Conservation (phyloP, 148 eudicot genomes). For the Gaultheria prostrata region DNA sequence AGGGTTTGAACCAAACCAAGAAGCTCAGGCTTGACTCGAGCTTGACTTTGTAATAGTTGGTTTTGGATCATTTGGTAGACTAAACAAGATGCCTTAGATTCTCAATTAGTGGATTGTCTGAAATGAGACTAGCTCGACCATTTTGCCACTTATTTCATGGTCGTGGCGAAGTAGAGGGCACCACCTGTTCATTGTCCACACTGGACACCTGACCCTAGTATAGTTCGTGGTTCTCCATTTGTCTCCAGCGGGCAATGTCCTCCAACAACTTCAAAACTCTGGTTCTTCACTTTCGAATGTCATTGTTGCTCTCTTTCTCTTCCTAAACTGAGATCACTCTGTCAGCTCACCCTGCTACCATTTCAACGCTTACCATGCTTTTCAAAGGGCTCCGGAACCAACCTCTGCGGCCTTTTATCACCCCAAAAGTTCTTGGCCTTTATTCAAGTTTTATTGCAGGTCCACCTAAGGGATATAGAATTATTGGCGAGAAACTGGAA, state of each 20-base stretch:
- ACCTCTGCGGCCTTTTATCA: background rate
- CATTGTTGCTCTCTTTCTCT: background rate
- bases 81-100: background rate
- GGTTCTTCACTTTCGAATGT: background rate
- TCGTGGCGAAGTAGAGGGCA: background rate
- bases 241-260: too few relatives aligned
- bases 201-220: background rate
- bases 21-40: background rate
- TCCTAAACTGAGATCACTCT: background rate
- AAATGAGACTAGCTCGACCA: background rate
- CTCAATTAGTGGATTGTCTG: background rate
- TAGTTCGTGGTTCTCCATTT: background rate
- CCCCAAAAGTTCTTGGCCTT: background rate
- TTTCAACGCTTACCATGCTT: background rate
- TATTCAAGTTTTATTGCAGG: background rate
- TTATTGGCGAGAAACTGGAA: background rate
- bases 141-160: background rate
- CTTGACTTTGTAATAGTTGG: background rate
- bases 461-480: background rate
- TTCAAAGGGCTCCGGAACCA: background rate
- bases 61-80: background rate
- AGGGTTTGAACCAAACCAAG: background rate
- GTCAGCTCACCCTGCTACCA: background rate
- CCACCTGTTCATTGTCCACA: background rate
- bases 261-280: background rate